Percentiles rank a stretch among this genome's conserved stretches.
These are phyloP conservation scores for Sclerotinia nivalis DNA, from an alignment of 2,329 filamentous ascomycete species.

Conservation along the genomic window DNA sequence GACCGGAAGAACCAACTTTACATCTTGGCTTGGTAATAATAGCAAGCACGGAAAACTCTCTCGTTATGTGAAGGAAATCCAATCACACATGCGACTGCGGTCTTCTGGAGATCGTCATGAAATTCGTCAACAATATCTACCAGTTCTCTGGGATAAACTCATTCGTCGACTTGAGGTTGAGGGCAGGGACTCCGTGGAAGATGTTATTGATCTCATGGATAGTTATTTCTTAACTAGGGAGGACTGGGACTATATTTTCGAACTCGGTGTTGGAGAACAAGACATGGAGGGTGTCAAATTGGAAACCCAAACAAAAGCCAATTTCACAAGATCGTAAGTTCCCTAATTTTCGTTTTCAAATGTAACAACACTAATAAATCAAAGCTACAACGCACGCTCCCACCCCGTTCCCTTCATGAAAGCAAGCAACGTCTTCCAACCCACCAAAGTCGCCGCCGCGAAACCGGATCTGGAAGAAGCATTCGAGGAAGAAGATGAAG, in stretches of 20 bases:
- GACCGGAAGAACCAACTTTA: constrained; percentile 71
- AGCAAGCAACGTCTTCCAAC: constrained; percentile 71
- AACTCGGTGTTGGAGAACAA: constrained; percentile 86
- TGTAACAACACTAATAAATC: background rate
- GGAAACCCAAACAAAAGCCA: constrained; percentile 80
- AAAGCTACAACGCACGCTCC: constrained; percentile 78
- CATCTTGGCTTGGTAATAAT: constrained; percentile 92
- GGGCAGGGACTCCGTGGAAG: constrained; percentile 78
- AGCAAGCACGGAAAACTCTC: constrained; percentile 79
- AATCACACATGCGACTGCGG: constrained; percentile 92
- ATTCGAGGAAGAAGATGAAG: constrained; percentile 85
- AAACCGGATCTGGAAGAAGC: constrained; percentile 95
- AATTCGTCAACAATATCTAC: constrained; percentile 90
- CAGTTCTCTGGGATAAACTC: constrained; percentile 79
- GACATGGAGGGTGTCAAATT: constrained; percentile 73
- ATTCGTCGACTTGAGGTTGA: constrained; percentile 72
- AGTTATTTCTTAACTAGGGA: constrained; percentile 93
- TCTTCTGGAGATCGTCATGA: constrained; percentile 91
- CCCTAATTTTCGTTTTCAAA: background rate
- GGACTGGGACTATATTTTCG: constrained; percentile 89
- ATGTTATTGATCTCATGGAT: constrained; percentile 94
- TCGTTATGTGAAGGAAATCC: constrained; percentile 87
- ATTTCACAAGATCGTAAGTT: constrained; percentile 84
- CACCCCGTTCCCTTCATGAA: constrained; percentile 98
- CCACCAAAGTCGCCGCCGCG: constrained; percentile 70